These are phyloP conservation scores for Coniferiporia sulphurascens DNA, from an alignment of 1,284 basidiomycete species.

Conservation along the genomic window DNA sequence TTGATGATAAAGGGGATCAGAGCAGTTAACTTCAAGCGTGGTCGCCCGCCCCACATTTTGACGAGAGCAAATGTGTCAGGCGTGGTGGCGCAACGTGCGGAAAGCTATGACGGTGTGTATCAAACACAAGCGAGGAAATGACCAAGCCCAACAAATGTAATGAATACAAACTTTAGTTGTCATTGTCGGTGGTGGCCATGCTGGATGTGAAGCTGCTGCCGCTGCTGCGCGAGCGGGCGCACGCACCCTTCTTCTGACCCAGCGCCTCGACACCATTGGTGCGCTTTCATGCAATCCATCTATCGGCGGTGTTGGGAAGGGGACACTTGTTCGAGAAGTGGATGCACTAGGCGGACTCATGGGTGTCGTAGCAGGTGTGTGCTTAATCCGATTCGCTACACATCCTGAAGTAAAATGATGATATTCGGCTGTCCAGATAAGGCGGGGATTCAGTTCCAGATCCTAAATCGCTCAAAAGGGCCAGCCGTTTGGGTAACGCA, in stretches of 20 bases:
- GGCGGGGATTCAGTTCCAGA: slow-evolving; percentile 83
- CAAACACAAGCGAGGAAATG: neutral
- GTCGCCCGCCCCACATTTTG: neutral
- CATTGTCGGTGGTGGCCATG: slow-evolving; percentile 89
- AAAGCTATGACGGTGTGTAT: neutral
- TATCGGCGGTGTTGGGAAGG: slow-evolving; percentile 86
- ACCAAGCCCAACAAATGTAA: neutral
- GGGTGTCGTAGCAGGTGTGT: slow-evolving; percentile 65
- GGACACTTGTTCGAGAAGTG: slow-evolving; percentile 82
- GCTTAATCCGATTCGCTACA: neutral
- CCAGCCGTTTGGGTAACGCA: slow-evolving; percentile 78
- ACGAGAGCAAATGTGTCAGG: neutral
- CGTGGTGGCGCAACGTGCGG: neutral
- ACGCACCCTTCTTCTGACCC: slow-evolving; percentile 75
- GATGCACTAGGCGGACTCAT: slow-evolving; percentile 85
- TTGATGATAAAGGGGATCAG: neutral
- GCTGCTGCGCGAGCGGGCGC: slow-evolving; percentile 81
- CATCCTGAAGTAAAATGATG: neutral
- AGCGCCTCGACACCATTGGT: slow-evolving; percentile 75
- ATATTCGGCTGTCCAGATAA: slow-evolving; percentile 48
- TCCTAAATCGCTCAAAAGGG: slow-evolving; percentile 82
- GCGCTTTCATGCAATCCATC: slow-evolving; percentile 91
- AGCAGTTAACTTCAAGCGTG: neutral
- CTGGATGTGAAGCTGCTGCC: slow-evolving; percentile 86
- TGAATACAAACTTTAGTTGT: slow-evolving; percentile 48